Base-by-base conservation (phyloP, 331 rosid species). In the Arachis monticola region DNA sequence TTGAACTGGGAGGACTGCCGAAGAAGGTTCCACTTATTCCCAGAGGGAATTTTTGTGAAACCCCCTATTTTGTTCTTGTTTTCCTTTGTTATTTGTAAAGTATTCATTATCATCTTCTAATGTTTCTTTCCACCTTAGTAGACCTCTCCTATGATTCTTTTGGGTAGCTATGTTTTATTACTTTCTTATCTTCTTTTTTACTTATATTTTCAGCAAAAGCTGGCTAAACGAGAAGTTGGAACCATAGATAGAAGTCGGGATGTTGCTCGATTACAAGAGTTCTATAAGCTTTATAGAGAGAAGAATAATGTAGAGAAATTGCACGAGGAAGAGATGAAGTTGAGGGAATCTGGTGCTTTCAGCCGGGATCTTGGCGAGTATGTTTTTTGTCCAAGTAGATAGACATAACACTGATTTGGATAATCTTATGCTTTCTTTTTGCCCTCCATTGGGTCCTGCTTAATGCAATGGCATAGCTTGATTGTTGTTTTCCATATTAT, bases 291-390 rank as follows among this genome's bases (percentile, higher is more conserved):
- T 40, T 95, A 92, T 30, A 79, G 99, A 83, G 89, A 92, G 82
- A 87, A 73, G 79, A 70, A 94, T 86, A 82, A 87, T 69, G 97
- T 88, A 67, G 97, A 92, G 47, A 83, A 80, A 81, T 81, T 94
- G 58, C 88, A 84, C 31, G 97, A 90, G 80, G 99, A 94, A 70
- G 99, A 92, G 85, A 82, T 68, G 86, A 85, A 82, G 72, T 77
- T 92, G 87, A 87, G 96, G 81, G 97, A 94, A 84, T 88, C 99
- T 78, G 90, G 89, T 69, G 90, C 84, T 72, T 86, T 90, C 83
- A 94, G 97, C 64, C 93, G 90, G 78, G 85, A 90, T 83, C 90
- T 94, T 75, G 87, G 96, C 77, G 99, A 94, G 97, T 94, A 90
- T 61, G 97, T 88, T 77, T 73, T 56, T 58, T 82, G 48, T 68